Conservation (phyloP, 2,329 filamentous ascomycete species). For the Colletotrichum musae region DNA sequence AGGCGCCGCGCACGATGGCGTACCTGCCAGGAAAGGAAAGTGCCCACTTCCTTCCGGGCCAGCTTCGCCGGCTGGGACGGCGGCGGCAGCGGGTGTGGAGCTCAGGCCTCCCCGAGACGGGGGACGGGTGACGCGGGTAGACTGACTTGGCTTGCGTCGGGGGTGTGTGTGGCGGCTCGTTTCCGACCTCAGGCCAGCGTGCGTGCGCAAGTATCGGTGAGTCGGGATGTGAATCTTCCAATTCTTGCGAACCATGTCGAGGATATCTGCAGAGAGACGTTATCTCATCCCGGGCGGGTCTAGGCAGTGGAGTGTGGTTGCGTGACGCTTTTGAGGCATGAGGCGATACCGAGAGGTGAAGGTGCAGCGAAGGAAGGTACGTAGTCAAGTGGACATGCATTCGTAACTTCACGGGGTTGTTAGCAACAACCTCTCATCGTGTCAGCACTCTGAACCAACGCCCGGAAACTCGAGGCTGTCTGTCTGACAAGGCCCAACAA, state of each 20-base stretch:
- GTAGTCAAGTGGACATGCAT: too few relatives aligned
- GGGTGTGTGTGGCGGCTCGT: constrained; percentile 17
- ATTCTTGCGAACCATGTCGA: neutral
- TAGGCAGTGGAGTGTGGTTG: neutral
- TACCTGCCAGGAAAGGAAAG: constrained; percentile 17
- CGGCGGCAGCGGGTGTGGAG: constrained; percentile 26
- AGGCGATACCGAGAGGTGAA: too few relatives aligned
- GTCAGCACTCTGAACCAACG: neutral
- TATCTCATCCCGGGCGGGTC: neutral
- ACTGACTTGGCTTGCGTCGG: constrained; percentile 11
- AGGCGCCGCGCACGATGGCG: neutral
- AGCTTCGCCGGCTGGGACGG: constrained; percentile 14
- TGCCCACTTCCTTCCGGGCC: constrained; percentile 10
- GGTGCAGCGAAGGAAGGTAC: too few relatives aligned
- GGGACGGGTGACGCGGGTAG: constrained; percentile 26
- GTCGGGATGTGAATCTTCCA: neutral
- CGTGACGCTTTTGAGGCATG: neutral
- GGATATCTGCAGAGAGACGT: neutral
- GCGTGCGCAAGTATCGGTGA: constrained; percentile 6
- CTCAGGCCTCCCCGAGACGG: constrained; percentile 22
- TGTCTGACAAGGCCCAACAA: neutral
- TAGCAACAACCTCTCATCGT: too few relatives aligned
- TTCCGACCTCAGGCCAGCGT: constrained; percentile 6
- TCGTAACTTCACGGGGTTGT: too few relatives aligned
- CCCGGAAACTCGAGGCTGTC: neutral